Conservation (phyloP, 495 filamentous ascomycete genomes). For the Aspergillus funiculosus region DNA sequence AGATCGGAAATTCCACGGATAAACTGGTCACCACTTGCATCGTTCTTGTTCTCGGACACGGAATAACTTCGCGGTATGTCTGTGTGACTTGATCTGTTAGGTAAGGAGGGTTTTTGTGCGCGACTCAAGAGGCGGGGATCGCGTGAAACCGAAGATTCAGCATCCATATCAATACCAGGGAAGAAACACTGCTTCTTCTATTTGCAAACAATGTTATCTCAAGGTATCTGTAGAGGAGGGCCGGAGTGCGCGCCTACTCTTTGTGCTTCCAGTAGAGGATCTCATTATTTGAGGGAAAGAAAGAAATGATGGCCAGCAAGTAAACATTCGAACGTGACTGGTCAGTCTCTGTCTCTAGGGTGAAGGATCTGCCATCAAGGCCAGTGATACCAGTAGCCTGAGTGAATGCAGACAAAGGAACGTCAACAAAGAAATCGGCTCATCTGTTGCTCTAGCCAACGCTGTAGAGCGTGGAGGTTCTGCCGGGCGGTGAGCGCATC, state of each 20-base stretch:
- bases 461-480: slow-evolving; percentile 10
- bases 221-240: background rate
- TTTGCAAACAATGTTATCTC: background rate
- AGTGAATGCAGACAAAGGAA: background rate
- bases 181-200: background rate
- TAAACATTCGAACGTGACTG: background rate
- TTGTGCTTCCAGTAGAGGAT: background rate
- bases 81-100: background rate
- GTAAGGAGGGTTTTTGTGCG: background rate
- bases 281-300: background rate
- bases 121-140: slow-evolving; percentile 10
- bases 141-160: slow-evolving; percentile 1
- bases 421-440: background rate
- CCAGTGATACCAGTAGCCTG: background rate
- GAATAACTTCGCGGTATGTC: background rate
- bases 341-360: background rate
- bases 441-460: background rate
- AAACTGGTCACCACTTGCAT: slow-evolving; percentile 8
- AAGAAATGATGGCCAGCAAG: background rate
- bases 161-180: slow-evolving; percentile 1
- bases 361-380: too few species aligned
- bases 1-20: slow-evolving; percentile 18
- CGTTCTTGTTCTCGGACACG: background rate
- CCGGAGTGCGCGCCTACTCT: background rate
- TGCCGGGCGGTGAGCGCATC: slow-evolving; percentile 26